Base-by-base conservation (phyloP, 2,329 filamentous ascomycete genomes). In the Botrytis pseudocinerea region DNA sequence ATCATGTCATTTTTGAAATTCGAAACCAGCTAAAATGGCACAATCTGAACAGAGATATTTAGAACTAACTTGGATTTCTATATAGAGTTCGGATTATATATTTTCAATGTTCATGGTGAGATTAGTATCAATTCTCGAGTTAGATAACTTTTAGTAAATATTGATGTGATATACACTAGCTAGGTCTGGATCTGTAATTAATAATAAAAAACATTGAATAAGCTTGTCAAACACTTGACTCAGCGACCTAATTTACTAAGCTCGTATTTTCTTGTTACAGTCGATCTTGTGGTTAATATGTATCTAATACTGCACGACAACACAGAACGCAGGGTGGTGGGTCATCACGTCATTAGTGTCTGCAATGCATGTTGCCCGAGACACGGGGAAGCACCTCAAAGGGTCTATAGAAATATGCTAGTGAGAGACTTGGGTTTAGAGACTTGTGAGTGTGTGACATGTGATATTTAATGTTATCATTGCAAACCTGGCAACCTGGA, bases 371-470 rank as follows among this genome's bases (percentile, higher is more conserved):
- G 28, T 35, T 62, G 14, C 35, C 22, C 1, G 22, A 42, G 4
- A 62, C 14, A 22, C 25, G 5, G 3, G 7, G 7, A 16, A 14
- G 48, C 25, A 12, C 10, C 25, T 62, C 12, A 8, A 62, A 18
- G 12, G 7, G 12, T 4, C 16, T 14, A n/a, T 12, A 14, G 28
- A 6, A 10, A 69, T 22, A 59, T 44, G 38, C 40, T 69, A 12
- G 60, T 35, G 10, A 20, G 32, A 20, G 38, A 7, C 25, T 1
- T 54, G 76, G 75, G 60, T 77, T 18, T 74, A 76, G 59, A 89
- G 89, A 0, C 77, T 86, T 5, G 86, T 85, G 0, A 82, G 80
- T 0, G 85, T 83, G 2, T 85, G 85, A 0, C 82, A 85, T 72
- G 77, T 84, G 42, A 79, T 87, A 5, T 81, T 82, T 4, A 83